A percentile compares a stretch with the other conserved stretches of the same genome.
Evolutionary conservation across 805 yeast species (phyloP).

Genomic region (Cyberlindnera samutprakarnensis): DNA sequence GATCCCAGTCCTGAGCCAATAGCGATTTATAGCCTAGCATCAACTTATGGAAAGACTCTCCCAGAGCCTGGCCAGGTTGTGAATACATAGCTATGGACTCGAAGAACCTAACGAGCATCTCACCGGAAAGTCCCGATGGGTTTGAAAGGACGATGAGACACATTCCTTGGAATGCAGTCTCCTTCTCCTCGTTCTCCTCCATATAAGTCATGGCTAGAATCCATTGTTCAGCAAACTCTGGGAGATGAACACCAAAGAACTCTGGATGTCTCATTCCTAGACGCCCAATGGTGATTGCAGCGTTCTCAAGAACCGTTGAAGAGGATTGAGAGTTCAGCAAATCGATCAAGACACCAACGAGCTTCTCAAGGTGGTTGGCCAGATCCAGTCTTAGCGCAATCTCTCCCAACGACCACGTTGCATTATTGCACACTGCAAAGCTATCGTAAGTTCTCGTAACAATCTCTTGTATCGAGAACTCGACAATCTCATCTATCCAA

Average conservation of each 20-base stretch:
- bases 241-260: constrained; percentile 48
- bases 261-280: constrained; percentile 62
- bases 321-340: constrained; percentile 48
- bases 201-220: constrained; percentile 57
- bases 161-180: constrained; percentile 80
- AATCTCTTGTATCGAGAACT: constrained; percentile 65
- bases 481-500: constrained; percentile 43
- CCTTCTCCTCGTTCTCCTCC: constrained; percentile 83
- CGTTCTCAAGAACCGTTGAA: constrained; percentile 70
- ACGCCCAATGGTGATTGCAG: constrained; percentile 85
- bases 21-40: constrained; percentile 37
- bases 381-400: constrained; percentile 55
- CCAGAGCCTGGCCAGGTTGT: constrained; percentile 41
- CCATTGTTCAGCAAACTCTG: constrained; percentile 61
- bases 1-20: constrained; percentile 34
- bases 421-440: constrained; percentile 72
- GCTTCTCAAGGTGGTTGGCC: constrained; percentile 44
- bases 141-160: constrained; percentile 55
- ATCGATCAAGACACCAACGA: constrained; percentile 50
- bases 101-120: constrained; percentile 45
- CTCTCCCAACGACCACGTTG: constrained; percentile 93
- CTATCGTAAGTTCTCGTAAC: constrained; percentile 42
- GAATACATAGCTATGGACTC: constrained; percentile 51
- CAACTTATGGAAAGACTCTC: constrained; percentile 36
- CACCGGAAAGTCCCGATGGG: constrained; percentile 55